phyloP scores from a whole-genome alignment of 2,329 filamentous ascomycete genomes.

The Xylariales sp. region DNA sequence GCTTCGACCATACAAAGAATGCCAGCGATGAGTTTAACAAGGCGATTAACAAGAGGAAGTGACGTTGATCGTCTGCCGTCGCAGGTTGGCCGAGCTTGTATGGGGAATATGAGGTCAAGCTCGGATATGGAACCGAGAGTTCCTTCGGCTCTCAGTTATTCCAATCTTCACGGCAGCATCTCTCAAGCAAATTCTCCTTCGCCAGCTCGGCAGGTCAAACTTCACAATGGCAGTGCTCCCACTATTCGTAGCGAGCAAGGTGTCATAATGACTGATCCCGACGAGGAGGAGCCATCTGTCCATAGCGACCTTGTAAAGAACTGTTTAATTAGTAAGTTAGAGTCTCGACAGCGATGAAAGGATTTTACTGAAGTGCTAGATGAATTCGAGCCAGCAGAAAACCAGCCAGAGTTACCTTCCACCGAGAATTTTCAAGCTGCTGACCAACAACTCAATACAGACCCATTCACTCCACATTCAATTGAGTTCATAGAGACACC shows the following conservation, averaged over 20 bases:
- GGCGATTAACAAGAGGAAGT: constrained; percentile 14
- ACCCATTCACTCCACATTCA: too few species aligned
- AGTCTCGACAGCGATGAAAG: too few species aligned
- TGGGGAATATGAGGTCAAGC: constrained; percentile 24
- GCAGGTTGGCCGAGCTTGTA: constrained; percentile 22
- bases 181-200: constrained; percentile 20
- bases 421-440: too few species aligned
- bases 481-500: too few species aligned
- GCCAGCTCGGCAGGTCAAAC: constrained; percentile 20
- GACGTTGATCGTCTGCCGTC: constrained; percentile 27
- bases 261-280: constrained; percentile 16
- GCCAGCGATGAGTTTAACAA: neutral
- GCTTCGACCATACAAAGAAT: neutral
- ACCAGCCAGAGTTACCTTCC: too few species aligned
- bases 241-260: constrained; percentile 27
- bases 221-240: constrained; percentile 17
- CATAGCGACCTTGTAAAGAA: too few species aligned
- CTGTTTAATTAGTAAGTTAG: too few species aligned
- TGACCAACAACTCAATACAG: too few species aligned
- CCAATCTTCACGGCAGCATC: constrained; percentile 14
- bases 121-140: constrained; percentile 22
- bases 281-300: neutral
- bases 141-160: constrained; percentile 16
- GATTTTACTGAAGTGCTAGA: too few species aligned
- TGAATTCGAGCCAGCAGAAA: too few species aligned